phyloP scores from a whole-genome alignment of 164 flowering plant species.

The Annona squamosa region DNA sequence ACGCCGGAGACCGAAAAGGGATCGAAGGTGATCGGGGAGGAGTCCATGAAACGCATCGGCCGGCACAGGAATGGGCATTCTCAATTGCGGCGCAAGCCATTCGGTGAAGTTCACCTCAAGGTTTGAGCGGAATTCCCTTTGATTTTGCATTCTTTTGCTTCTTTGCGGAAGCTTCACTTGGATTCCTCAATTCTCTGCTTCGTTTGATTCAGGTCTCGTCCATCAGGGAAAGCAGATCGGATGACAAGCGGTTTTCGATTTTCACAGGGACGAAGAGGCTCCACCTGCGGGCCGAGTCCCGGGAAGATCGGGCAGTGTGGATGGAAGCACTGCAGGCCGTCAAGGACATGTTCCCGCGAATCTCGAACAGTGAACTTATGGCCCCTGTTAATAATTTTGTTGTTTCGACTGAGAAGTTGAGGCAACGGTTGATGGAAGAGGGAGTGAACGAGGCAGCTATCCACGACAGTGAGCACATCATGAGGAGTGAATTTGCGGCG shows the following conservation, averaged over 20 bases:
- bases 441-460: slow-evolving; percentile 73
- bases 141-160: neutral
- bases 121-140: slow-evolving; percentile 13
- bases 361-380: slow-evolving; percentile 85
- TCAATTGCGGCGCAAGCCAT: slow-evolving; percentile 40
- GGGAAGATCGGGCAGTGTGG: slow-evolving; percentile 78
- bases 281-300: slow-evolving; percentile 71
- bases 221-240: slow-evolving; percentile 59
- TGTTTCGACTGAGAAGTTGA: slow-evolving; percentile 74
- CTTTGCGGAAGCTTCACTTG: neutral
- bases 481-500: slow-evolving; percentile 41
- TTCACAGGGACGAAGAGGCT: slow-evolving; percentile 83
- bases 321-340: slow-evolving; percentile 88
- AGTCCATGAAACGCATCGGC: slow-evolving; percentile 39
- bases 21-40: slow-evolving; percentile 79
- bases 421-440: slow-evolving; percentile 63
- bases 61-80: slow-evolving; percentile 21
- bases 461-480: slow-evolving; percentile 51
- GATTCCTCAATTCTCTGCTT: neutral
- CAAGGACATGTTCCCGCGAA: slow-evolving; percentile 88
- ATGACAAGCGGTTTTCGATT: slow-evolving; percentile 60
- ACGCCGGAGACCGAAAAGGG: slow-evolving; percentile 68
- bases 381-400: slow-evolving; percentile 33
- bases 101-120: slow-evolving; percentile 76
- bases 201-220: slow-evolving; percentile 46